phyloP scores from a whole-genome alignment of 1,139 yeast genomes.

The Arxiozyma slooffiae region DNA sequence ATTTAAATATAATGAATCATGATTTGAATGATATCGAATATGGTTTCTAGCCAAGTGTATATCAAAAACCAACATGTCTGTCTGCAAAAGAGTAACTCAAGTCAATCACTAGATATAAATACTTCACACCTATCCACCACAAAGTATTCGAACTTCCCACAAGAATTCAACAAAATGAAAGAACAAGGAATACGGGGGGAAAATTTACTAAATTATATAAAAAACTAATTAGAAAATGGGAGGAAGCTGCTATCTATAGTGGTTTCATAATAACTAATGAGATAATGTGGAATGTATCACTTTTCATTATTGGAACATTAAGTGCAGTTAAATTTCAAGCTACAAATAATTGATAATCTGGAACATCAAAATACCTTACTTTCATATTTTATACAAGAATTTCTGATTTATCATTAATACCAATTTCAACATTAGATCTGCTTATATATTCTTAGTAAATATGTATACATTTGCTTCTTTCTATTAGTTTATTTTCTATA shows the following conservation, averaged over 20 bases:
- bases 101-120: slow-evolving; percentile 1
- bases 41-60: slow-evolving; percentile 2
- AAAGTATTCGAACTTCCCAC: neutral
- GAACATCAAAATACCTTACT: neutral
- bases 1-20: neutral
- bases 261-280: slow-evolving; percentile 11
- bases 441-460: neutral
- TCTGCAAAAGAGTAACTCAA: neutral
- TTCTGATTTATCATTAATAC: too few species aligned
- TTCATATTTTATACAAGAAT: neutral
- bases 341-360: neutral
- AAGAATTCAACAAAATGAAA: neutral
- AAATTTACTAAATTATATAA: slow-evolving; percentile 1
- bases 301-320: slow-evolving; percentile 5
- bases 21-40: slow-evolving; percentile 2
- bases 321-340: slow-evolving; percentile 4
- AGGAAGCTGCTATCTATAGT: slow-evolving; percentile 9
- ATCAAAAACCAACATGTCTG: neutral
- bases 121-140: slow-evolving; percentile 3
- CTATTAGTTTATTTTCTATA: neutral
- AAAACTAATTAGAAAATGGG: slow-evolving; percentile 12
- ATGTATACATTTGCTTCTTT: neutral
- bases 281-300: slow-evolving; percentile 13
- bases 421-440: neutral
- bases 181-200: neutral